These are phyloP conservation scores for Seminavis robusta DNA, from an alignment of 108 stramenopile species.

Conservation along the genomic window DNA sequence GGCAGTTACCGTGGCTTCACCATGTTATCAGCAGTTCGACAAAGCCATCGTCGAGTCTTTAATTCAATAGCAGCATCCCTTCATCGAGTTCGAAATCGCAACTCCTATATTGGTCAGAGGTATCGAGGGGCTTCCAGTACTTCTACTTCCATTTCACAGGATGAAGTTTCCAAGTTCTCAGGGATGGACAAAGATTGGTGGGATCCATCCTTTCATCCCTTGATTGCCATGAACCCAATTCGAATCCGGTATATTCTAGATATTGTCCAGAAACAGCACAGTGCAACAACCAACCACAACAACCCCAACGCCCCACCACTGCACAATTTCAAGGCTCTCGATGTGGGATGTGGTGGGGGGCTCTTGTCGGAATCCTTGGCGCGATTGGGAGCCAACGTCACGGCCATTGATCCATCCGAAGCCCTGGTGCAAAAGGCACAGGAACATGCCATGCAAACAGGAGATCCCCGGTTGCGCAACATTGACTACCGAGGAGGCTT, in stretches of 20 bases:
- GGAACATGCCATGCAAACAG: slow-evolving; percentile 47
- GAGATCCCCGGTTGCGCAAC: slow-evolving; percentile 22
- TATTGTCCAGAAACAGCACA: not conserved
- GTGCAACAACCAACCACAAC: not conserved
- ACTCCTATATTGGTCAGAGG: not conserved
- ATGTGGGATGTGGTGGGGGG: slow-evolving; percentile 95
- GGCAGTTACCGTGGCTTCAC: not conserved
- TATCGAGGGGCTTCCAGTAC: not conserved
- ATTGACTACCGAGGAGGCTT: slow-evolving; percentile 64
- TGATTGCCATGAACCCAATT: slow-evolving; percentile 81
- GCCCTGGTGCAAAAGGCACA: slow-evolving; percentile 56
- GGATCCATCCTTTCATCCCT: slow-evolving; percentile 66
- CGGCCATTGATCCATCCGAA: slow-evolving; percentile 78
- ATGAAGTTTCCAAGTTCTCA: slow-evolving; percentile 73
- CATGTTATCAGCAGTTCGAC: not conserved
- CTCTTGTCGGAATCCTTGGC: slow-evolving; percentile 84
- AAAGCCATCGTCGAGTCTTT: not conserved
- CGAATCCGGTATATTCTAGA: slow-evolving; percentile 59
- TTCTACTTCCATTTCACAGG: slow-evolving; percentile 31
- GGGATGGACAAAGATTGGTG: slow-evolving; percentile 63
- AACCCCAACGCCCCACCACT: slow-evolving; percentile 26
- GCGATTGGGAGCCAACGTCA: slow-evolving; percentile 79
- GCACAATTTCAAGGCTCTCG: slow-evolving; percentile 41
- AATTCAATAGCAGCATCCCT: not conserved
- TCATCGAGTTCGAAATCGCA: not conserved